A percentile compares a stretch with the other conserved stretches of the same genome.
Conservation (phyloP, 495 filamentous ascomycete genomes). For the Trichoderma erinaceum region DNA sequence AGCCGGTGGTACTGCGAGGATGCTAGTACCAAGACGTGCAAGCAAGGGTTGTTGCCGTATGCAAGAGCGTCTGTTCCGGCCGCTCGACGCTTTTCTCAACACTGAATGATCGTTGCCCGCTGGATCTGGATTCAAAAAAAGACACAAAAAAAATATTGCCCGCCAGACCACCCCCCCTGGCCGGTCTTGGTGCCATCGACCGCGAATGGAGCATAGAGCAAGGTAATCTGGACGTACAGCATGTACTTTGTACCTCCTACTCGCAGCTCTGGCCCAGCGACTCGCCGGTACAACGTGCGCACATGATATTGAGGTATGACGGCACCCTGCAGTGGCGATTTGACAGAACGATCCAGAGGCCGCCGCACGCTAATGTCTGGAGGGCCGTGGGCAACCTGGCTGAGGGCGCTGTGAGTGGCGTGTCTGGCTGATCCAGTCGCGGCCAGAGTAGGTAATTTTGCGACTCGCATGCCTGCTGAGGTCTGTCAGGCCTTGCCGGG, state of each 20-base stretch:
- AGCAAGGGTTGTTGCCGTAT: too few relatives aligned
- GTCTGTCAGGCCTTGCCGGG: conserved; percentile 10
- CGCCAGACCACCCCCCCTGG: too few relatives aligned
- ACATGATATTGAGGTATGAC: background rate
- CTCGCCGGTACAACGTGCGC: background rate
- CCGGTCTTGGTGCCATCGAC: too few relatives aligned
- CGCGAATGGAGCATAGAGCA: background rate
- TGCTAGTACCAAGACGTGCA: too few relatives aligned
- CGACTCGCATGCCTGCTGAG: background rate
- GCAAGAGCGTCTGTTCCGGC: too few relatives aligned
- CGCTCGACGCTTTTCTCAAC: too few relatives aligned
- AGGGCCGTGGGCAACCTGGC: conserved; percentile 2
- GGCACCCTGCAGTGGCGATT: conserved; percentile 14
- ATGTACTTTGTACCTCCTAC: background rate
- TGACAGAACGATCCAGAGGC: conserved; percentile 12
- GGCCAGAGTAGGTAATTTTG: background rate
- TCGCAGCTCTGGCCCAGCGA: background rate
- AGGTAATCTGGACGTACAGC: background rate
- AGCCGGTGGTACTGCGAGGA: background rate
- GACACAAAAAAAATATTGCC: too few relatives aligned
- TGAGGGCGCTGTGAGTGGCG: conserved; percentile 7
- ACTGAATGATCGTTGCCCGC: background rate
- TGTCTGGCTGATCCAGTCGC: background rate
- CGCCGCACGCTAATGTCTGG: conserved; percentile 11
- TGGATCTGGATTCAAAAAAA: too few relatives aligned